Conservation (phyloP, 306 rosid genomes). For the Cicer yamashitae region DNA sequence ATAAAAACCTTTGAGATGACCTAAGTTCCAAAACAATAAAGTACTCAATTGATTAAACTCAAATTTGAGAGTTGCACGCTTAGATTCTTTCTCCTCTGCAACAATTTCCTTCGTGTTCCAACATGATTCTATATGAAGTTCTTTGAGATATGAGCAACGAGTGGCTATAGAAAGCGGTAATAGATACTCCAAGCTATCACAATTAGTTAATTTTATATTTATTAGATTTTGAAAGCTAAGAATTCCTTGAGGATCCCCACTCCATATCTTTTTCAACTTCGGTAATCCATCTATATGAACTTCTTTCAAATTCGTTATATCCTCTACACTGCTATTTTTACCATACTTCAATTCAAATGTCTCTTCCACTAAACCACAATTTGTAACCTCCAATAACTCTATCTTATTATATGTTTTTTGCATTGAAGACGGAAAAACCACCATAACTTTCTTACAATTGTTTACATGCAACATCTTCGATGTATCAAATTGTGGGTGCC, state of each 20-base stretch:
- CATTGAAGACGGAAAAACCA: neutral
- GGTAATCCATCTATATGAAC: neutral
- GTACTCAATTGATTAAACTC: neutral
- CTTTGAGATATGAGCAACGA: neutral
- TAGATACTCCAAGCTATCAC: constrained; percentile 4
- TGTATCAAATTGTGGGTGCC: neutral
- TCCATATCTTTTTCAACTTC: constrained; percentile 4
- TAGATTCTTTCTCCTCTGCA: neutral
- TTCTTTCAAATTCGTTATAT: neutral
- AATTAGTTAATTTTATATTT: neutral
- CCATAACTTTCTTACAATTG: constrained; percentile 7
- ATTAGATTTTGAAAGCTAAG: neutral
- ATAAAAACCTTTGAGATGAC: neutral
- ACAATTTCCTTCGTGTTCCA: neutral
- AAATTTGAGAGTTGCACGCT: neutral
- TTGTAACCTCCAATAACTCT: neutral
- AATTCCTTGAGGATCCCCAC: neutral
- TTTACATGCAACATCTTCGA: constrained; percentile 2
- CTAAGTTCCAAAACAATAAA: neutral
- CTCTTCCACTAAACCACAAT: neutral
- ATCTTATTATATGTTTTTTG: neutral
- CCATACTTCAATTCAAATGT: neutral
- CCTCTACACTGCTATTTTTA: neutral
- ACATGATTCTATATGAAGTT: neutral
- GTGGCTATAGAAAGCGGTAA: neutral